These are phyloP conservation scores for Theobroma cacao DNA, from an alignment of 345 rosid genomes.

Conservation along the genomic window DNA sequence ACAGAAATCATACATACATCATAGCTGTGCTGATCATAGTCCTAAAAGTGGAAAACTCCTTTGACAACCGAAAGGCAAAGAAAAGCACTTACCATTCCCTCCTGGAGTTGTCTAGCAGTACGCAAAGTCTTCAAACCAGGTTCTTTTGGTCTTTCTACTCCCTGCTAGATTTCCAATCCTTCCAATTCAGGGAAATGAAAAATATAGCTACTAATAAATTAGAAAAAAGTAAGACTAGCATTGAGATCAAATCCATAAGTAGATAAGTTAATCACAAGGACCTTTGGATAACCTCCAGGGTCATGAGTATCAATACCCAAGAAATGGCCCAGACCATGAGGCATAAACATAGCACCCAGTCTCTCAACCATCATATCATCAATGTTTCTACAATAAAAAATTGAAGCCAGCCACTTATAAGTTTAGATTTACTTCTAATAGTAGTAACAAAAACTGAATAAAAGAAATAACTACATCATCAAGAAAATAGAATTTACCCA, in stretches of 20 bases:
- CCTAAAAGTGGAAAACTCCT: neutral
- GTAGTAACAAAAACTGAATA: slow-evolving; percentile 1
- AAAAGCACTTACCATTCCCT: slow-evolving; percentile 70
- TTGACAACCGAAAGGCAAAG: neutral
- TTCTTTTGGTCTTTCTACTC: slow-evolving; percentile 60
- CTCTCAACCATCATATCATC: slow-evolving; percentile 80
- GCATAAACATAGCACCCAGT: slow-evolving; percentile 89
- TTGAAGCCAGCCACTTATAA: neutral
- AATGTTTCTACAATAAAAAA: slow-evolving; percentile 46
- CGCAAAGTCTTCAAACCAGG: slow-evolving; percentile 82
- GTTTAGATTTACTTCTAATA: slow-evolving; percentile 5
- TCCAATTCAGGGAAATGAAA: slow-evolving; percentile 12
- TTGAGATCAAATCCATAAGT: neutral
- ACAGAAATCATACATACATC: neutral
- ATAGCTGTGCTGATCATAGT: neutral
- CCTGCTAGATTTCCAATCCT: slow-evolving; percentile 39
- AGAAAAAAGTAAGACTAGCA: neutral
- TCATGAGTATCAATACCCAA: slow-evolving; percentile 95
- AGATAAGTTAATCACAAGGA: slow-evolving; percentile 17
- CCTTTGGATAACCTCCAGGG: slow-evolving; percentile 85
- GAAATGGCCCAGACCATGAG: slow-evolving; percentile 94
- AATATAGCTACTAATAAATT: neutral
- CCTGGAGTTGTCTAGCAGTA: slow-evolving; percentile 63
- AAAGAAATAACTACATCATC: neutral
- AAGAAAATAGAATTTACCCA: slow-evolving; percentile 48